Base-by-base conservation (phyloP, 768 basidiomycete genomes). In the Pleurotus tuber-regium region DNA sequence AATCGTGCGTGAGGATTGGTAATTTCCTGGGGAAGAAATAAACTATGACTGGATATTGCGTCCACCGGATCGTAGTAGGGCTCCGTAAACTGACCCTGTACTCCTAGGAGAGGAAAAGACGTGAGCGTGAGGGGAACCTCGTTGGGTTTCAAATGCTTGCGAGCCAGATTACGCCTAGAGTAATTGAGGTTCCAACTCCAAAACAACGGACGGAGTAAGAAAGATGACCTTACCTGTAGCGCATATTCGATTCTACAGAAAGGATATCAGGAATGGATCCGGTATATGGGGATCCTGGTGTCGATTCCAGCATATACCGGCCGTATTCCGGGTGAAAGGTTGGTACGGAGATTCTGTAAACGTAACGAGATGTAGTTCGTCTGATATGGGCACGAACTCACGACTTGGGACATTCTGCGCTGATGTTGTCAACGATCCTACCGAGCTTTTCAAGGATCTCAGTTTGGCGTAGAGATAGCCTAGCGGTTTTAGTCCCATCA, bases 321-420 rank as follows among this genome's bases (percentile, higher is more conserved):
- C 97, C 97, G 72, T 98, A 99, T 69, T 99, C 97, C 14, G 96
- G 96, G 64, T 98, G 97, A 63, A 95, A 98, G 10, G 86, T 89
- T 2, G 97, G 97, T 21, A 92, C 80, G 2, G 84, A 75, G 38
- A 84, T 72, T 30, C 88, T 92, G 54, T 25, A 50, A 33, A n/a
- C 25, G n/a, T 46, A 10, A 46, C 14, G 10, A 29, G 11, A 33
- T 38, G 40, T 46, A 52, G 40, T 49, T 46, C 18, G 24, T 9
- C 18, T 30, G 42, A 2, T 12, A 12, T 11, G 10, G 21, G 4
- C 14, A 33, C 36, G 24, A 52, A 70, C 84, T 59, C 66, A 88
- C 87, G 79, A 71, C 43, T 82, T 78, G 19, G 80, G 78, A 52
- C 76, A 79, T 56, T 79, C 80, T 14, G 74, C 72, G 43, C 76